Conservation (phyloP, 164 flowering plant genomes). For the Buxus sempervirens region DNA sequence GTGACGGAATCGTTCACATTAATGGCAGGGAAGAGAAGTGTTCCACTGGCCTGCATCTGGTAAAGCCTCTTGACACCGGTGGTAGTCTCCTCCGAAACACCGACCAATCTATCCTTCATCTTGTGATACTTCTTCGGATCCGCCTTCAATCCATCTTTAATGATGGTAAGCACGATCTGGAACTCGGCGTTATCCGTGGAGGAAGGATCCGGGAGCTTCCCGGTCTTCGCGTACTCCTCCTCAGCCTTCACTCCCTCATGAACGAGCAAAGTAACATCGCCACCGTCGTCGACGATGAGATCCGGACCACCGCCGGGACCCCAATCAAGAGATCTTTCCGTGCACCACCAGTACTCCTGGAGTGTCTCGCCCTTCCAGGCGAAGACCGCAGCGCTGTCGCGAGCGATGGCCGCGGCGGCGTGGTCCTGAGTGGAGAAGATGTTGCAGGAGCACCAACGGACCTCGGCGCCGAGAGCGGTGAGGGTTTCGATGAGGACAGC, state of each 20-base stretch:
- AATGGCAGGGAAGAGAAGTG: constrained; percentile 30
- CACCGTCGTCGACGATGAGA: constrained; percentile 36
- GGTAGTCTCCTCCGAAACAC: constrained; percentile 39
- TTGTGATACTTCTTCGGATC: constrained; percentile 34
- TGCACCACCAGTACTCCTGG: constrained; percentile 43
- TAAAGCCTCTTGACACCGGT: constrained; percentile 36
- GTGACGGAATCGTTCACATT: constrained; percentile 28
- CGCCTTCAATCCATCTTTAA: constrained; percentile 30
- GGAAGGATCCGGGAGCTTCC: constrained; percentile 35
- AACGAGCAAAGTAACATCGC: constrained; percentile 26
- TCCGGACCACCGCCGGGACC: constrained; percentile 34
- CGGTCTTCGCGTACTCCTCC: constrained; percentile 24
- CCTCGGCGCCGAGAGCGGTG: constrained; percentile 32
- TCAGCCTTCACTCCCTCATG: constrained; percentile 37
- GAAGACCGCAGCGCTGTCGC: constrained; percentile 32
- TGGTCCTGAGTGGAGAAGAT: constrained; percentile 33
- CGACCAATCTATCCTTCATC: constrained; percentile 37
- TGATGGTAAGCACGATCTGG: constrained; percentile 34
- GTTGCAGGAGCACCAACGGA: constrained; percentile 37
- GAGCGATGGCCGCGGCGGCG: constrained; percentile 33
- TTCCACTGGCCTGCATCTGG: constrained; percentile 30
- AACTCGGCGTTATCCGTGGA: constrained; percentile 45
- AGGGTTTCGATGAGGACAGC: constrained; percentile 36
- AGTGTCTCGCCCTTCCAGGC: constrained; percentile 29
- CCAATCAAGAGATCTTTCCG: constrained; percentile 34